Percentiles rank a stretch among this genome's conserved stretches.
phyloP scores from a whole-genome alignment of 345 rosid species.

The Hypericum androsaemum region DNA sequence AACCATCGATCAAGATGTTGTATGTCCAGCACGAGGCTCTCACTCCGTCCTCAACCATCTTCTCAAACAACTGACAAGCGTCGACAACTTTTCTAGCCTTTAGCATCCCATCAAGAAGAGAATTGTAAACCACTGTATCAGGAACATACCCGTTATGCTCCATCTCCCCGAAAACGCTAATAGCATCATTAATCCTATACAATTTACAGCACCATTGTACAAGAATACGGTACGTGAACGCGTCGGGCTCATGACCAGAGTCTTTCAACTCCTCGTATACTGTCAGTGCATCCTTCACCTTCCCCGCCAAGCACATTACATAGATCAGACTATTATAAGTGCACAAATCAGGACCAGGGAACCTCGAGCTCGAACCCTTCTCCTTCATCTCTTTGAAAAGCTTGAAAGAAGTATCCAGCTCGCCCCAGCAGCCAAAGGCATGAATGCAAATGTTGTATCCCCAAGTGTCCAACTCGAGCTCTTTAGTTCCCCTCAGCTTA shows the following conservation, averaged over 20 bases:
- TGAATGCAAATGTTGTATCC: conserved; percentile 80
- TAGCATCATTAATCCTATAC: conserved; percentile 58
- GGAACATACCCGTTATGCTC: conserved; percentile 59
- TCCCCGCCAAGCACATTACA: conserved; percentile 59
- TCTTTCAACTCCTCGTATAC: conserved; percentile 70
- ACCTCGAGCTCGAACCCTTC: conserved; percentile 28
- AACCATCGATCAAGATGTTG: conserved; percentile 77
- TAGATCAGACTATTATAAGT: conserved; percentile 84
- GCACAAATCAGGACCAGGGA: conserved; percentile 58
- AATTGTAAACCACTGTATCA: conserved; percentile 51
- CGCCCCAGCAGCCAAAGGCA: conserved; percentile 84
- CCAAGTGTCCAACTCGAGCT: conserved; percentile 52
- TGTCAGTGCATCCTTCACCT: conserved; percentile 58
- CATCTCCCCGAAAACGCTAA: conserved; percentile 57
- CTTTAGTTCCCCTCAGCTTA: conserved; percentile 31
- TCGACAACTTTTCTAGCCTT: conserved; percentile 73
- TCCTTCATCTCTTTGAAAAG: conserved; percentile 79
- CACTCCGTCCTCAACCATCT: conserved; percentile 76
- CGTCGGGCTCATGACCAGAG: conserved; percentile 84
- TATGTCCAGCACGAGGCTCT: conserved; percentile 80
- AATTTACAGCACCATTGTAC: conserved; percentile 76
- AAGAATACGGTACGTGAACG: conserved; percentile 52
- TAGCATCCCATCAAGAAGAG: conserved; percentile 64
- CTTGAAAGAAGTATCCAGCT: conserved; percentile 45
- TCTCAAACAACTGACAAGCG: conserved; percentile 78